These are phyloP conservation scores for Persicaria maculosa DNA, from an alignment of 148 eudicot genomes.

Conservation along the genomic window DNA sequence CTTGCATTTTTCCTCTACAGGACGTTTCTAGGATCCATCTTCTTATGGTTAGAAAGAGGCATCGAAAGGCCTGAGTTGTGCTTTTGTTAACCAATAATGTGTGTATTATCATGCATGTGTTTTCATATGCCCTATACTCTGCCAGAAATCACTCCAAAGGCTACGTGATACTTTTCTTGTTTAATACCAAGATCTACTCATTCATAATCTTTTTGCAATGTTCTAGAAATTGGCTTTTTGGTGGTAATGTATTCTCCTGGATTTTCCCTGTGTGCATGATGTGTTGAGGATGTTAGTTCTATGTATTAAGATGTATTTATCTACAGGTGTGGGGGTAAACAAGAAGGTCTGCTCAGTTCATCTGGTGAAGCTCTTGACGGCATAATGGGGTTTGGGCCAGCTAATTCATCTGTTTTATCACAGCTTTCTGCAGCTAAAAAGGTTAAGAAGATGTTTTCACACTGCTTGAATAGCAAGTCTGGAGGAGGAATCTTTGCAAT, in stretches of 20 bases:
- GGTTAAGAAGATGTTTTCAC: slow-evolving; percentile 74
- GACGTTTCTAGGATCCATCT: not conserved
- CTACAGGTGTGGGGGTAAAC: slow-evolving; percentile 73
- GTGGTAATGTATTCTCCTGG: not conserved
- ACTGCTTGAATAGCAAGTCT: slow-evolving; percentile 67
- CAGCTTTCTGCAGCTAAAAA: slow-evolving; percentile 75
- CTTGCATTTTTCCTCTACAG: not conserved
- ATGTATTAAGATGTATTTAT: not conserved
- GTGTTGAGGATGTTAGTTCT: not conserved
- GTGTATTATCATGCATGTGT: not conserved
- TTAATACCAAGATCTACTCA: not conserved
- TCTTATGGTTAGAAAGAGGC: not conserved
- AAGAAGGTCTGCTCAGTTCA: slow-evolving; percentile 65
- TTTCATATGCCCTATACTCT: not conserved
- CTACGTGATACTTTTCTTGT: not conserved
- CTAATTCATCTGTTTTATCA: slow-evolving; percentile 80
- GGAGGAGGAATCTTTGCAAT: slow-evolving; percentile 96
- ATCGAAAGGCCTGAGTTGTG: not conserved
- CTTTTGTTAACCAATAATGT: not conserved
- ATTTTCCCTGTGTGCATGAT: not conserved
- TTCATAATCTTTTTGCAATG: not conserved
- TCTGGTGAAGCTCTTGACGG: slow-evolving; percentile 79
- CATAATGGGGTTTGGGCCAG: slow-evolving; percentile 86
- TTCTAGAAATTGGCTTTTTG: no score
- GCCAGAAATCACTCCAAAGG: not conserved